These are phyloP conservation scores for Neonectria magnoliae DNA, from an alignment of 2,329 filamentous ascomycete genomes.

Conservation along the genomic window DNA sequence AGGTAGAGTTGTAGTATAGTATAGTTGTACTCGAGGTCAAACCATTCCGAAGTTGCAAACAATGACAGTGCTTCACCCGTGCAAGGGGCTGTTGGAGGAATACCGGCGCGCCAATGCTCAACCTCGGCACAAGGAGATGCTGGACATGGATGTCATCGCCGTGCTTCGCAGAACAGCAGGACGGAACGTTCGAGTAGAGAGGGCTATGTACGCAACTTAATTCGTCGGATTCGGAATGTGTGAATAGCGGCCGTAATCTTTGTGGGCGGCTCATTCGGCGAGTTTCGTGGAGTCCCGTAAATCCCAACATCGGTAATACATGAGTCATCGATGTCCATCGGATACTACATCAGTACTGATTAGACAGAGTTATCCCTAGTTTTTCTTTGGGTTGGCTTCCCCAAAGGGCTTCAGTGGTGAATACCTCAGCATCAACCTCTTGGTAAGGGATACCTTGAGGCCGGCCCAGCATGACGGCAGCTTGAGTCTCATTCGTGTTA, in stretches of 20 bases:
- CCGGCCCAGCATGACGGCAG: slow-evolving; percentile 16
- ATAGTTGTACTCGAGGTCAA: slow-evolving; percentile 18
- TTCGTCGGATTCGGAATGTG: not conserved
- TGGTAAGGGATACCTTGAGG: slow-evolving; percentile 7
- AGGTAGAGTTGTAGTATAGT: slow-evolving; percentile 39
- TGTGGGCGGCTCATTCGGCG: not conserved
- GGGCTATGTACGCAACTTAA: slow-evolving; percentile 14
- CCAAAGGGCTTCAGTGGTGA: not conserved
- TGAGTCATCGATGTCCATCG: slow-evolving; percentile 4
- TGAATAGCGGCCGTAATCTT: not conserved
- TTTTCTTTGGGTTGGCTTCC: not conserved
- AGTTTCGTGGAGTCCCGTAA: not conserved
- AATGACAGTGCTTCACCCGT: not conserved
- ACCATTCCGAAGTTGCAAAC: slow-evolving; percentile 6
- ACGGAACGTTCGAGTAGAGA: slow-evolving; percentile 3
- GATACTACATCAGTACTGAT: not conserved
- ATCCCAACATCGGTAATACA: not conserved
- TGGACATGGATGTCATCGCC: not conserved
- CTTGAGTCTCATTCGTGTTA: not conserved
- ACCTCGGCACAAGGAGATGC: slow-evolving; percentile 6
- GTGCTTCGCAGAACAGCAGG: not conserved
- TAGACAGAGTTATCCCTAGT: not conserved
- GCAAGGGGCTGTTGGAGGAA: not conserved
- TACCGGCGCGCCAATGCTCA: slow-evolving; percentile 4
- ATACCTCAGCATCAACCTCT: slow-evolving; percentile 12